A percentile compares a stretch with the other conserved stretches of the same genome.
Evolutionary conservation across 331 rosid genomes (phyloP).

Genomic region (Phaseolus coccineus): DNA sequence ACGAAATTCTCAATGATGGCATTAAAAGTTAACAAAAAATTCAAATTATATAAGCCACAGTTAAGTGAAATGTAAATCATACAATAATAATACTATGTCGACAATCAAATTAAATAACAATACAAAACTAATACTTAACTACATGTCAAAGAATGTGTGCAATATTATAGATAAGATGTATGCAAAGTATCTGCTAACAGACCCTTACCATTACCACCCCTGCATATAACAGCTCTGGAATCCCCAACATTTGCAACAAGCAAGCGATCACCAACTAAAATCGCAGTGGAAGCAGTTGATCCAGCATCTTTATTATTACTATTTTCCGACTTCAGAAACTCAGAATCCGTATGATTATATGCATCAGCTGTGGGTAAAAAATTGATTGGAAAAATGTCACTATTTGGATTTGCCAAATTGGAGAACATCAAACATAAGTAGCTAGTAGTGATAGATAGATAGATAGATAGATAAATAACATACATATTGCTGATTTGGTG

Average conservation of each 20-base stretch:
- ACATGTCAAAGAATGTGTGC: background rate
- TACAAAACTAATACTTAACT: background rate
- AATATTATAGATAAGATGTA: background rate
- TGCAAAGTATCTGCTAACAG: background rate
- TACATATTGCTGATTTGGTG: conserved; percentile 93
- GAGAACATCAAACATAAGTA: conserved; percentile 14
- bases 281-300: conserved; percentile 97
- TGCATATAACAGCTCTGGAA: conserved; percentile 89
- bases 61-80: background rate
- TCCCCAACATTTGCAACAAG: conserved; percentile 99
- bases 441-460: background rate
- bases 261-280: conserved; percentile 91
- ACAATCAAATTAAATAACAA: background rate
- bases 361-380: conserved; percentile 75
- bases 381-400: conserved; percentile 10
- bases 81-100: background rate
- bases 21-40: background rate
- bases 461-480: conserved; percentile 17
- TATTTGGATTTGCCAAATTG: conserved; percentile 32
- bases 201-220: conserved; percentile 85
- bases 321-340: conserved; percentile 88
- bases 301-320: conserved; percentile 91
- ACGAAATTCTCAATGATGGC: conserved; percentile 1
- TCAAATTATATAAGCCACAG: background rate
- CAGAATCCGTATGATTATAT: conserved; percentile 86